phyloP scores from a whole-genome alignment of 805 yeast genomes.

The Pichia manshurica region DNA sequence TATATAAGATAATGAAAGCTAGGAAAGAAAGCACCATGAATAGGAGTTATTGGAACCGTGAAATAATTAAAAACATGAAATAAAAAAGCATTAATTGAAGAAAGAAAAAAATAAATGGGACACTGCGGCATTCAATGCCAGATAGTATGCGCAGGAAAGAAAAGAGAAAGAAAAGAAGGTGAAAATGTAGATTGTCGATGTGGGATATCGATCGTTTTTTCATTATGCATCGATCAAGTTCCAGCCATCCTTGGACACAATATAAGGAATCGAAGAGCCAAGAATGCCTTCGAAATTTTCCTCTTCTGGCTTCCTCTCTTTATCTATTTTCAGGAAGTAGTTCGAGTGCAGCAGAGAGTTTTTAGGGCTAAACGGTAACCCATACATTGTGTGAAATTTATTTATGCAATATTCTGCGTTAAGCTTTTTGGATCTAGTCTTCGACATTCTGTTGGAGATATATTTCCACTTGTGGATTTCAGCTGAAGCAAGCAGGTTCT shows the following conservation, averaged over 20 bases:
- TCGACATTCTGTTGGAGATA: slow-evolving; percentile 28
- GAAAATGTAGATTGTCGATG: no score
- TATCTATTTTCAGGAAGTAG: slow-evolving; percentile 16
- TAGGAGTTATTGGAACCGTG: no score
- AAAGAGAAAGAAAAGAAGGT: no score
- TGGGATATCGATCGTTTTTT: no score
- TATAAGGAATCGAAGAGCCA: slow-evolving; percentile 31
- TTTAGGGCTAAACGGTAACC: slow-evolving; percentile 26
- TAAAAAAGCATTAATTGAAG: no score
- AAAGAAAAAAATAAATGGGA: no score
- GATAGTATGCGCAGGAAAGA: no score
- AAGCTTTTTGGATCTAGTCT: slow-evolving; percentile 27
- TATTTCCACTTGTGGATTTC: slow-evolving; percentile 33
- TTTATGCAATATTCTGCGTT: slow-evolving; percentile 27
- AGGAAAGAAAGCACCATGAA: no score
- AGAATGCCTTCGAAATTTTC: slow-evolving; percentile 28
- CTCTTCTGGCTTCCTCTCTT: slow-evolving; percentile 7
- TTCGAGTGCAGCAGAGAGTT: slow-evolving; percentile 22
- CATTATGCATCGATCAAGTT: slow-evolving; percentile 18
- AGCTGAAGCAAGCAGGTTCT: slow-evolving; percentile 26
- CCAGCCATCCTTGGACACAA: slow-evolving; percentile 30
- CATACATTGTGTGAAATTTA: slow-evolving; percentile 31
- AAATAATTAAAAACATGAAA: no score
- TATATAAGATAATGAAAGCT: no score
- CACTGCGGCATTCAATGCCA: no score